phyloP scores from a whole-genome alignment of 495 filamentous ascomycete species.

The Hypoxylon trugodes region DNA sequence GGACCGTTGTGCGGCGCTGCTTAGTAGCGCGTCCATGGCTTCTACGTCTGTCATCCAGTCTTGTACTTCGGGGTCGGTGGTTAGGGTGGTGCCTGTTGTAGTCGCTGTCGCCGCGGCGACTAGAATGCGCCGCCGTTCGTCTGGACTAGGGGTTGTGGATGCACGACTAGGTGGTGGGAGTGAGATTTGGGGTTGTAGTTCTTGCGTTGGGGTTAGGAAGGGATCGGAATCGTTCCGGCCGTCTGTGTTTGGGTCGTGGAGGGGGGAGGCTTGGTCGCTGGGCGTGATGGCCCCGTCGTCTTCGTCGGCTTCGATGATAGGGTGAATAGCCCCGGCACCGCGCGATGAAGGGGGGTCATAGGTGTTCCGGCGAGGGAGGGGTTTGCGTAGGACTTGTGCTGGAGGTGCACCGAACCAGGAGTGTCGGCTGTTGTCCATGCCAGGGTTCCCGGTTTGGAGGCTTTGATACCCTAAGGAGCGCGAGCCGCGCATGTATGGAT shows the following conservation, averaged over 20 bases:
- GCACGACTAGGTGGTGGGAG: slow-evolving; percentile 39
- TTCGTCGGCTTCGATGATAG: slow-evolving; percentile 72
- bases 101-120: too few relatives aligned
- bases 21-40: slow-evolving; percentile 59
- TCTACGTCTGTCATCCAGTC: slow-evolving; percentile 70
- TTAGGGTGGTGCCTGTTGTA: slow-evolving; percentile 16
- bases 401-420: slow-evolving; percentile 34
- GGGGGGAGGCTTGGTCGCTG: slow-evolving; percentile 36
- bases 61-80: slow-evolving; percentile 61
- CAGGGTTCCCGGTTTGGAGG: slow-evolving; percentile 40
- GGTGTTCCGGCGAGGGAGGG: slow-evolving; percentile 38
- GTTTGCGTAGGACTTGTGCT: slow-evolving; percentile 34
- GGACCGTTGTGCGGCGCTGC: slow-evolving; percentile 26
- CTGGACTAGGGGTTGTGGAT: slow-evolving; percentile 42
- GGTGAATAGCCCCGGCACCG: slow-evolving; percentile 56
- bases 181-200: slow-evolving; percentile 9
- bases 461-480: slow-evolving; percentile 56
- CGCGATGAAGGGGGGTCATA: slow-evolving; percentile 33
- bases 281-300: slow-evolving; percentile 55
- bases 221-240: slow-evolving; percentile 49
- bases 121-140: slow-evolving; percentile 32
- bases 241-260: slow-evolving; percentile 33
- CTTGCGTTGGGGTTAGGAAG: slow-evolving; percentile 52
- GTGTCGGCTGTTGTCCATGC: slow-evolving; percentile 20
- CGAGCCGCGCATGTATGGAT: slow-evolving; percentile 50